Conservation (phyloP, 2,329 filamentous ascomycete genomes). For the Atkinsonella hypoxylon region DNA sequence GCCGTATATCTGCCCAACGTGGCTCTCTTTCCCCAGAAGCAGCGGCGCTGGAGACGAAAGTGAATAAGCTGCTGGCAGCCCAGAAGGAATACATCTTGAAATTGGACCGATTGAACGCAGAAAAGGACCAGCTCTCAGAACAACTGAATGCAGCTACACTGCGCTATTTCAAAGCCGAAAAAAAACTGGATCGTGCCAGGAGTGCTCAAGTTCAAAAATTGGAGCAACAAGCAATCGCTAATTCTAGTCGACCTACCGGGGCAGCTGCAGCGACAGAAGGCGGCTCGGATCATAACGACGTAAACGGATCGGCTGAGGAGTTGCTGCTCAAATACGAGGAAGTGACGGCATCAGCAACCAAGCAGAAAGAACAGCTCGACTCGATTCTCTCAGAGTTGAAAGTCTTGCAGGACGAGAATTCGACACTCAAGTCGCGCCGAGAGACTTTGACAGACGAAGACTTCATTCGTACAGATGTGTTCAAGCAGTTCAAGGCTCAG, state of each 20-base stretch:
- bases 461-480: constrained; percentile 82
- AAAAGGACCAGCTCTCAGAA: constrained; percentile 77
- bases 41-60: constrained; percentile 58
- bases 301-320: constrained; percentile 48
- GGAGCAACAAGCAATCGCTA: constrained; percentile 75
- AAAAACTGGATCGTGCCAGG: constrained; percentile 80
- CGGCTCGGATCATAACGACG: constrained; percentile 40
- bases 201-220: constrained; percentile 85
- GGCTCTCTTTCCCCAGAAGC: constrained; percentile 54
- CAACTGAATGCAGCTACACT: constrained; percentile 80
- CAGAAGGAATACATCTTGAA: constrained; percentile 75
- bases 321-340: constrained; percentile 68
- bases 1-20: constrained; percentile 36
- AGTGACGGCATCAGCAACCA: constrained; percentile 60
- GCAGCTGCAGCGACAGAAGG: constrained; percentile 21
- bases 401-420: constrained; percentile 64
- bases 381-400: constrained; percentile 67
- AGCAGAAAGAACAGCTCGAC: constrained; percentile 82
- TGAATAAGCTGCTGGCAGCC: constrained; percentile 62
- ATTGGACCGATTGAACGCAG: constrained; percentile 59
- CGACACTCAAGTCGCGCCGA: constrained; percentile 54
- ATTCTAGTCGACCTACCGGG: constrained; percentile 39
- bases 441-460: constrained; percentile 80
- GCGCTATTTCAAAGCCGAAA: constrained; percentile 89
- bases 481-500: constrained; percentile 81